Base-by-base conservation (phyloP, 768 basidiomycete species). In the Nidularia pulvinata region DNA sequence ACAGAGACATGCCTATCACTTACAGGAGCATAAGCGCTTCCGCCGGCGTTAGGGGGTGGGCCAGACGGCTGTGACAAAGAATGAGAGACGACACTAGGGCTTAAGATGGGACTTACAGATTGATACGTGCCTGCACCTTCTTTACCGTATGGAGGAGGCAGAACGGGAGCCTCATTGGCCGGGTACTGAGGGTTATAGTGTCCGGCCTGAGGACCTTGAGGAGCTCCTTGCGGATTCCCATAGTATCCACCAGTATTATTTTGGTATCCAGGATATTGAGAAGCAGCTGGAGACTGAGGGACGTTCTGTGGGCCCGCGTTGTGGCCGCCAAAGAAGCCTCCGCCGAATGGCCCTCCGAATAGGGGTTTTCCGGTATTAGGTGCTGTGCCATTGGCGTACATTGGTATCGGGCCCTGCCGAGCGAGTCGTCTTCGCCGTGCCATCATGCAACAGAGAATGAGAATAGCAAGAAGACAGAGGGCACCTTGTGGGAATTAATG, bases 61-160 rank as follows among this genome's bases (percentile, higher is more conserved):
- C 39, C 39, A 42, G 39, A 42, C 39, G 39, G 39, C 39, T 42
- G 5, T 11, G 16, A 42, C 39, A 42, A 42, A 42, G 11, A 16
- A 42, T 13, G 39, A 42, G 39, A 11, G 39, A 42, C 11, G 39
- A 11, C 2, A 42, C 13, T 16, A 16, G 39, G 16, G 5, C 13
- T 4, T 11, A 16, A 42, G 16, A 42, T 42, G 39, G 39, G 16
- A 49, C 48, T 34, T 7, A 49, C 48, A 49, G 48, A 33, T 13
- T 7, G 7, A 49, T 49, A 49, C 33, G 4, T 30, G 25, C 49
- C 46, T 16, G 48, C 48, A 14, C 33, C 49, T 22, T 48, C 57
- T 30, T 59, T 55, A 14, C 52, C 51, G 46, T 59, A 59, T 5
- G 57, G 44, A 25, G 57, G 57, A 10, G 57, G 55, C 6, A 52